Base-by-base conservation (phyloP, 1,139 yeast genomes). In the Candida sanyaensis region DNA sequence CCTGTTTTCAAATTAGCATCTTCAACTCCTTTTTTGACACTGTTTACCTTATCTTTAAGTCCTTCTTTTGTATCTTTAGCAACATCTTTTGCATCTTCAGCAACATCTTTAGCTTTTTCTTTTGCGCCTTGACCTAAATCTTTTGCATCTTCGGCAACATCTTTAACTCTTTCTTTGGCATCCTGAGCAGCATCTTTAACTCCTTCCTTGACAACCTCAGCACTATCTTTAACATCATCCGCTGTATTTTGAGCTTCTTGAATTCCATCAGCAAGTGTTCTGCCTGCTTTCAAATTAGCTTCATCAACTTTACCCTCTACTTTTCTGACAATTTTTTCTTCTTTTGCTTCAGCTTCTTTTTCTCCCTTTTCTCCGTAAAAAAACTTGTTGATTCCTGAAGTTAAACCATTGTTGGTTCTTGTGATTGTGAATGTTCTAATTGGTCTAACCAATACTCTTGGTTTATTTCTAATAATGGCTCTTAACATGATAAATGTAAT, bases 351-450 rank as follows among this genome's bases (percentile, higher is more conserved):
- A 9, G 38, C 41, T 23, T 23, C 23, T n/a, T 36, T 33, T 24
- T 47, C 48, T 2, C 53, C 53, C 17, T 50, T 47, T 11, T 43
- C 41, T 5, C 53, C 53, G 27, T 41, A 50, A 3, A 50, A 37
- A 11, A 40, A 49, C 36, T 45, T 24, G 5, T 33, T 34, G 8
- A 34, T 24, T 7, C 36, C 37, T 12, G 29, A 5, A 6, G 32
- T 26, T 5, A 41, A 9, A 2, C 43, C 37, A n/a, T 26, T n/a
- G 30, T 41, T 26, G 26, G 28, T 11, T 32, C 31, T 41, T 1
- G 43, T 41, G 5, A 36, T 32, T 4, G 37, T 31, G 13, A 32
- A 41, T 32, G 32, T 4, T 32, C 43, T 41, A 23, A 9, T n/a
- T 13, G 37, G 13, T 13, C 29, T 23, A 7, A 24, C n/a, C 6